Conservation (phyloP, 306 rosid species). For the Prunus salicina region DNA sequence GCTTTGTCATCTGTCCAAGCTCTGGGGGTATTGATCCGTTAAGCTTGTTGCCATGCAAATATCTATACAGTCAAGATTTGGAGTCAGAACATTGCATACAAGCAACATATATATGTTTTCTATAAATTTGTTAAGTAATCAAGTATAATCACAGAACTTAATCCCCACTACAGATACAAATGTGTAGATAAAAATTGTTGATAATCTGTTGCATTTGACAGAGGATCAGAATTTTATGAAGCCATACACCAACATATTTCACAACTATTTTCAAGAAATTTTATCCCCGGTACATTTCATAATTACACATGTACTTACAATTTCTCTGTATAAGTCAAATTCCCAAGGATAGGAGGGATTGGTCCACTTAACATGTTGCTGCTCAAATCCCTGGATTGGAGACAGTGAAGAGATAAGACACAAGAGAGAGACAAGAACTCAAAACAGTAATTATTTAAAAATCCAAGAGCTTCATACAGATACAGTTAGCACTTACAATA, state of each 20-base stretch:
- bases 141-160: not conserved
- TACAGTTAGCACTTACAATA: constrained; percentile 59
- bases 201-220: not conserved
- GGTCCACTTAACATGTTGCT: constrained; percentile 74
- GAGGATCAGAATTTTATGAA: not conserved
- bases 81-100: constrained; percentile 9
- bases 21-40: constrained; percentile 81
- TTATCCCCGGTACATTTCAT: not conserved
- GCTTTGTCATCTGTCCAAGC: constrained; percentile 96
- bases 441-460: not conserved
- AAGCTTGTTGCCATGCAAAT: constrained; percentile 91
- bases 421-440: constrained; percentile 6
- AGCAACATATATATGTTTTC: not conserved
- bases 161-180: not conserved
- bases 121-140: not conserved
- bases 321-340: constrained; percentile 86
- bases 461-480: constrained; percentile 4
- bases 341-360: constrained; percentile 88
- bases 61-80: constrained; percentile 45
- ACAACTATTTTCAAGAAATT: not conserved
- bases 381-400: constrained; percentile 74
- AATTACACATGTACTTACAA: constrained; percentile 44
- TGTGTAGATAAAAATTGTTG: not conserved
- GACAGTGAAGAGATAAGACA: not conserved
- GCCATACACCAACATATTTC: not conserved